Evolutionary conservation across 306 rosid species (phyloP), one percentile per base, ranked within the genome.

Genomic region (Prosopis cineraria): DNA sequence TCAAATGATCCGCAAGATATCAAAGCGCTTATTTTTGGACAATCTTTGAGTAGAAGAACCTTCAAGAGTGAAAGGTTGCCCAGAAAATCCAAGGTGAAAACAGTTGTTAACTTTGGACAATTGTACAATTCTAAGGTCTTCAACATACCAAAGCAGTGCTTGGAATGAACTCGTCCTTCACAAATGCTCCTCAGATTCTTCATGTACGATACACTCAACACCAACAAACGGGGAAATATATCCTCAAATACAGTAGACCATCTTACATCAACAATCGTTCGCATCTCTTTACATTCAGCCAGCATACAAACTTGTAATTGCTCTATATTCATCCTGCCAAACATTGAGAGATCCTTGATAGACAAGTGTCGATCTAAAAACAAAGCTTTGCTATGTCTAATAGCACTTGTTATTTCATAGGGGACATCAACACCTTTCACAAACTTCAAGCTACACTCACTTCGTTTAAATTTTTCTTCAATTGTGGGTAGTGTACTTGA

Each of bases 221-320:
- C 44, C 79, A 24, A 14, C 65, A 80, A 68, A 16, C 4, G 20
- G 1, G 34, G 14, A 12, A 62, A 14, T 7, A 75, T 10, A 41
- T 37, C 24, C 29, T 3, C 0, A 3, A n/a, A n/a, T n/a, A 1
- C 8, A 19, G 0, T 1, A 60, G 13, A 29, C 6, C 20, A 0
- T 12, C 53, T 36, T 55, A 34, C 63, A 13, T 27, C 56, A 9
- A 68, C 37, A 68, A 68, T 14, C 1, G 80, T 68, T n/a, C 73
- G 68, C 75, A 82, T 75, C 37, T 73, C 83, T 31, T 78, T 78
- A 41, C 86, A 83, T 78, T 83, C 83, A 5, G 74, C 71, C 72
- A 83, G 14, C 5, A 79, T 65, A 17, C 83, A 83, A 1, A 36
- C 31, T 6, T 25, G 36, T 1, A 83, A 7, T 3, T 3, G 10